Percentiles rank a stretch among this genome's conserved stretches.
phyloP scores from a whole-genome alignment of 1,284 basidiomycete species.

The Irpex sp. region DNA sequence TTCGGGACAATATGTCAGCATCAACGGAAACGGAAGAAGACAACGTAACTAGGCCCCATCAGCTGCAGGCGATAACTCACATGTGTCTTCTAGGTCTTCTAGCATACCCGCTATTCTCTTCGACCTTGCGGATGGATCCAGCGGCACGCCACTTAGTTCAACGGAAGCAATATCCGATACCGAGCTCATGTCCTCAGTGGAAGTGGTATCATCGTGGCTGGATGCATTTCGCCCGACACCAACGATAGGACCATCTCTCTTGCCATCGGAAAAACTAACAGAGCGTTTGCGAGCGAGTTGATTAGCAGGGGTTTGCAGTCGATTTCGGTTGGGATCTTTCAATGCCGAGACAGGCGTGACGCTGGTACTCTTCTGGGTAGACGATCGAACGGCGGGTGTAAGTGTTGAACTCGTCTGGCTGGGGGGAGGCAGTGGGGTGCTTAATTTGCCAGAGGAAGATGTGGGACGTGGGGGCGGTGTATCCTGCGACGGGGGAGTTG shows the following conservation, averaged over 20 bases:
- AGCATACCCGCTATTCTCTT: slow-evolving; percentile 79
- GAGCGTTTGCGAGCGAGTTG: slow-evolving; percentile 60
- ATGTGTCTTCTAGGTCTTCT: slow-evolving; percentile 54
- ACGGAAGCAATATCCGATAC: slow-evolving; percentile 12
- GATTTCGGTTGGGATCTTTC: slow-evolving; percentile 42
- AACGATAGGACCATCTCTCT: slow-evolving; percentile 77
- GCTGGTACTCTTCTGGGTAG: slow-evolving; percentile 51
- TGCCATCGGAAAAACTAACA: slow-evolving; percentile 94
- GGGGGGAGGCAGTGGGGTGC: slow-evolving; percentile 16
- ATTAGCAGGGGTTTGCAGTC: slow-evolving; percentile 49
- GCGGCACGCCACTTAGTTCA: slow-evolving; percentile 15
- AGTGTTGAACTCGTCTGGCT: slow-evolving; percentile 15
- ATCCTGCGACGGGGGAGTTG: slow-evolving; percentile 8
- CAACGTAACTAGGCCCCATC: neutral
- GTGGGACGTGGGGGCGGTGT: slow-evolving; percentile 19
- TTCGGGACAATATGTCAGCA: slow-evolving; percentile 1
- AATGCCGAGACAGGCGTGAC: slow-evolving; percentile 52
- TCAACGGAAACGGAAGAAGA: neutral
- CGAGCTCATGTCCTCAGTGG: slow-evolving; percentile 24
- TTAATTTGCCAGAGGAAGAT: slow-evolving; percentile 9
- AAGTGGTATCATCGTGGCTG: slow-evolving; percentile 32
- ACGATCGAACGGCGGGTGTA: slow-evolving; percentile 45
- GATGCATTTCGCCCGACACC: slow-evolving; percentile 45
- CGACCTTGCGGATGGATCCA: slow-evolving; percentile 64
- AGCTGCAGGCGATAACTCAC: slow-evolving; percentile 35